Percentiles rank a stretch among this genome's conserved stretches.
These are phyloP conservation scores for Carex littledalei DNA, from an alignment of 176 grass and related monocot genomes.

Conservation along the genomic window DNA sequence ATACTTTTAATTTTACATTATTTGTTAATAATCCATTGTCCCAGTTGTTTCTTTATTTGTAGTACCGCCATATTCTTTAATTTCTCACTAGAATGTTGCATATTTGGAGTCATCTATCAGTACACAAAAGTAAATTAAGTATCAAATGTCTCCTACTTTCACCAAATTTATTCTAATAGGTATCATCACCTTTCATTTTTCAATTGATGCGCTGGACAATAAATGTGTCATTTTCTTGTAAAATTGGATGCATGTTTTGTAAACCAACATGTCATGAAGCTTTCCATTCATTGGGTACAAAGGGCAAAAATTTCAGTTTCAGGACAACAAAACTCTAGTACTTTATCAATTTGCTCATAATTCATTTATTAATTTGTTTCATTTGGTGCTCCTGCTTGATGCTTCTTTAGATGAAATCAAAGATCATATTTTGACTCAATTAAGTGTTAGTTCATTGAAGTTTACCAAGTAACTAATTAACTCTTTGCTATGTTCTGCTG, in stretches of 20 bases:
- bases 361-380: not conserved
- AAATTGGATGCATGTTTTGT: too few relatives aligned
- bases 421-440: too few relatives aligned
- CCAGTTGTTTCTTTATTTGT: not conserved
- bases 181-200: not conserved
- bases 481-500: not conserved
- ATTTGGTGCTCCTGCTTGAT: not conserved
- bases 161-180: not conserved
- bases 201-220: too few relatives aligned
- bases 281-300: too few relatives aligned
- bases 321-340: too few relatives aligned
- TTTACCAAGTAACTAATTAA: not conserved
- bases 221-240: too few relatives aligned
- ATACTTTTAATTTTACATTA: not conserved
- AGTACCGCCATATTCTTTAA: not conserved
- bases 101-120: not conserved
- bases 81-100: not conserved
- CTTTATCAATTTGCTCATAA: not conserved
- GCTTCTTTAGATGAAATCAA: not conserved
- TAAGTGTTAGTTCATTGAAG: too few relatives aligned
- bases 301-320: too few relatives aligned
- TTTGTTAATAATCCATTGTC: not conserved
- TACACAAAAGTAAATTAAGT: not conserved
- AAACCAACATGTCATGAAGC: too few relatives aligned
- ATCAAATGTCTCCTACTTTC: not conserved